These are phyloP conservation scores for Kokia cookei DNA, from an alignment of 441 rosid genomes.

Conservation along the genomic window DNA sequence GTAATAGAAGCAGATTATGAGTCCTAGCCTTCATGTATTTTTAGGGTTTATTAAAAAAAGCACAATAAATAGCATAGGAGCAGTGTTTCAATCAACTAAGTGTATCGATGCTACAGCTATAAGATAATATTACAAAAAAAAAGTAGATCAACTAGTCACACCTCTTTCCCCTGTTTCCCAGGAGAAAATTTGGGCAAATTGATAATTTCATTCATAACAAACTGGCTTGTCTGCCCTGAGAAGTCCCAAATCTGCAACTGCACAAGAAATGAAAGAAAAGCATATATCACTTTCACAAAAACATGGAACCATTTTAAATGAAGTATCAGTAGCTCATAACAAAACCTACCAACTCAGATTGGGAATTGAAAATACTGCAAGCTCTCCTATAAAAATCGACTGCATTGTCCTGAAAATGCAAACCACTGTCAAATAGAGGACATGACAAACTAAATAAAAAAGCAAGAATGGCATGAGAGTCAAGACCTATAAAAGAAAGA, in stretches of 20 bases:
- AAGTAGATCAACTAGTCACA: slow-evolving; percentile 15
- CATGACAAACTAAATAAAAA: not conserved
- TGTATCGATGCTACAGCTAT: not conserved
- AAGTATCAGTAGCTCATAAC: not conserved
- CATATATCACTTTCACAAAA: not conserved
- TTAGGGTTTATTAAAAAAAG: not conserved
- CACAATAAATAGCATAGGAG: not conserved
- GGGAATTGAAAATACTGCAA: slow-evolving; percentile 35
- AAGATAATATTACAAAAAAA: not conserved
- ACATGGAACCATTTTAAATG: not conserved
- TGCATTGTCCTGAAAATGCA: slow-evolving; percentile 47
- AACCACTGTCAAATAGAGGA: slow-evolving; percentile 7
- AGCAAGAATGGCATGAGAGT: not conserved
- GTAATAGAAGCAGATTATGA: not conserved
- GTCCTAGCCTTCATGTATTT: not conserved
- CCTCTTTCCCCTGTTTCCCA: slow-evolving; percentile 41
- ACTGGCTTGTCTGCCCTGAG: slow-evolving; percentile 52
- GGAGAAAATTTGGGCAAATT: slow-evolving; percentile 18
- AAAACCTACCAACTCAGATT: slow-evolving; percentile 37
- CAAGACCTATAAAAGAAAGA: slow-evolving; percentile 2
- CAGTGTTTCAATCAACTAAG: not conserved
- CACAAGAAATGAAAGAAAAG: slow-evolving; percentile 10
- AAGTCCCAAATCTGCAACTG: slow-evolving; percentile 70
- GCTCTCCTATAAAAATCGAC: slow-evolving; percentile 40
- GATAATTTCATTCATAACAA: slow-evolving; percentile 31